A percentile compares a stretch with the other conserved stretches of the same genome.
Evolutionary conservation across 768 basidiomycete genomes (phyloP).

Genomic region (Russula sp.): DNA sequence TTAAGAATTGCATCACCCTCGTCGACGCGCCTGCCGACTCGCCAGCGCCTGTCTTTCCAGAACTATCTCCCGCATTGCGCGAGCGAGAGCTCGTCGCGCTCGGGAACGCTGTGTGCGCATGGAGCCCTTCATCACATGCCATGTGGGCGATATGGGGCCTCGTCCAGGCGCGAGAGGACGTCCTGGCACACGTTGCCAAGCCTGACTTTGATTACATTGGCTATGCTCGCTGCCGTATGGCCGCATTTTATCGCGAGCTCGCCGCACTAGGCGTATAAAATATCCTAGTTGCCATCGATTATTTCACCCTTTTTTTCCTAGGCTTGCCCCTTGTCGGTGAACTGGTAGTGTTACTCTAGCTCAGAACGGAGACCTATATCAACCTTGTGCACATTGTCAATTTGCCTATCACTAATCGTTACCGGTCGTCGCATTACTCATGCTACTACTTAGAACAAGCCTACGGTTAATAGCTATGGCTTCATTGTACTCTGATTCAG

Average conservation of each 20-base stretch:
- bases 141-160: slow-evolving; percentile 97
- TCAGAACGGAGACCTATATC: too few species aligned
- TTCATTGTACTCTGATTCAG: neutral
- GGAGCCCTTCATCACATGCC: slow-evolving; percentile 88
- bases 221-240: slow-evolving; percentile 71
- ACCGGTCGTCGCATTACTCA: neutral
- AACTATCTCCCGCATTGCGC: slow-evolving; percentile 30
- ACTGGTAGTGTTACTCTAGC: neutral
- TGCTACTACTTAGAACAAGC: too few species aligned
- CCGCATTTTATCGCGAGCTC: slow-evolving; percentile 58
- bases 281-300: neutral
- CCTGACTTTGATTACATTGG: slow-evolving; percentile 89
- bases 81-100: slow-evolving; percentile 54
- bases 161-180: slow-evolving; percentile 78
- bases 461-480: too few species aligned
- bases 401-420: neutral
- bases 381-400: neutral
- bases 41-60: slow-evolving; percentile 30
- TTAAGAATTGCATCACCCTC: slow-evolving; percentile 46
- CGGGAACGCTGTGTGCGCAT: slow-evolving; percentile 76
- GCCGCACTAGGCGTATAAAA: slow-evolving; percentile 43
- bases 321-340: neutral
- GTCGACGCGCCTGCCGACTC: slow-evolving; percentile 27
- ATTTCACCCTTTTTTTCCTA: slow-evolving; percentile 8
- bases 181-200: slow-evolving; percentile 54